Evolutionary conservation across 1,284 basidiomycete species (phyloP).

Genomic region (Puccinia coronata): DNA sequence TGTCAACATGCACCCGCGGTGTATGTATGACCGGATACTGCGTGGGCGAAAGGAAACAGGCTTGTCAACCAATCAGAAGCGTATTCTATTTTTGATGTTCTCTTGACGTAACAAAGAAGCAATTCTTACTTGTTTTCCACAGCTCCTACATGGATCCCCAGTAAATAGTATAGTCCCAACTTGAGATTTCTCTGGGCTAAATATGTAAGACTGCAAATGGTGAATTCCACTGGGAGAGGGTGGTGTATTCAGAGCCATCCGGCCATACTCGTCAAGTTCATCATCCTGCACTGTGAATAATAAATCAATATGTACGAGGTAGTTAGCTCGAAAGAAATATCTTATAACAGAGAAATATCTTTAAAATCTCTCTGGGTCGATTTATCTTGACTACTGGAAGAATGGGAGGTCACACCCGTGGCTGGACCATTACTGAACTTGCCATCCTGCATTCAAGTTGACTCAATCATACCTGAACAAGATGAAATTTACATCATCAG

Average conservation of each 20-base stretch:
- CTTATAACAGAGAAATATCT: no score
- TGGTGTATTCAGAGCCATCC: slow-evolving; percentile 3
- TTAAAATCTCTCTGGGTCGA: background rate
- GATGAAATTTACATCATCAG: no score
- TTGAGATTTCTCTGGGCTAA: slow-evolving; percentile 25
- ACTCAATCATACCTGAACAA: slow-evolving; percentile 40
- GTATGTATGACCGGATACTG: slow-evolving; percentile 30
- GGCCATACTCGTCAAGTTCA: slow-evolving; percentile 39
- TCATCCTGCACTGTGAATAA: slow-evolving; percentile 9
- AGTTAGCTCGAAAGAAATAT: background rate
- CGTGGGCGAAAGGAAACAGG: background rate
- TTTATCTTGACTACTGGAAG: background rate
- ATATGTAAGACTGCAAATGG: slow-evolving; percentile 46
- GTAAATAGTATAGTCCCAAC: slow-evolving; percentile 47
- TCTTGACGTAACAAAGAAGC: no score
- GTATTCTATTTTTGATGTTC: background rate
- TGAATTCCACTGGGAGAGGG: background rate
- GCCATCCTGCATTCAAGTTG: slow-evolving; percentile 49
- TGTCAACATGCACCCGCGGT: no score
- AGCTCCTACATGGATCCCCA: slow-evolving; percentile 36
- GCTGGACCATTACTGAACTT: slow-evolving; percentile 28
- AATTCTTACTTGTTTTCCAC: slow-evolving; percentile 26
- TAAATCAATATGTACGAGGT: no score
- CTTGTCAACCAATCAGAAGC: background rate
- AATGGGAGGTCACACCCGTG: background rate